Conservation (phyloP, 164 flowering plant species). For the Dillenia suffruticosa region DNA sequence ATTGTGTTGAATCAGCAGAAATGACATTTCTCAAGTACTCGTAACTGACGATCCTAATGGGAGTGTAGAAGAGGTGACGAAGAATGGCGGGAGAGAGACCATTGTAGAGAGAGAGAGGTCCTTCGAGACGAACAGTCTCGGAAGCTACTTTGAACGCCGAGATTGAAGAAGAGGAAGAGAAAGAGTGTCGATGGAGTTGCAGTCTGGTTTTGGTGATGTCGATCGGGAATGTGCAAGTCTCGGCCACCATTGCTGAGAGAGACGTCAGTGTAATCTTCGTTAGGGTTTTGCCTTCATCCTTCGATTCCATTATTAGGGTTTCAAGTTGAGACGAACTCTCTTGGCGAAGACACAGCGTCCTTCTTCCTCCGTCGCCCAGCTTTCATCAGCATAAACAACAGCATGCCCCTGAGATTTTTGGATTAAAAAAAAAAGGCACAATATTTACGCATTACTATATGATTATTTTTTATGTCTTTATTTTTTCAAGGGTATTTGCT, state of each 20-base stretch:
- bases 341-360: no score
- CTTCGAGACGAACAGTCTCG: slow-evolving; percentile 38
- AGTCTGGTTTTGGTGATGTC: slow-evolving; percentile 84
- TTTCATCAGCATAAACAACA: not conserved
- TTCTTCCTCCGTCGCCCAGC: not conserved
- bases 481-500: no score
- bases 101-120: slow-evolving; percentile 54
- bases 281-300: slow-evolving; percentile 6
- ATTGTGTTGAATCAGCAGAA: slow-evolving; percentile 4
- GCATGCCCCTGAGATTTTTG: no score
- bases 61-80: slow-evolving; percentile 84
- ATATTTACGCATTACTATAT: no score
- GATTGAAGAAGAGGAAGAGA: slow-evolving; percentile 14
- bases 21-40: slow-evolving; percentile 44
- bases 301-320: slow-evolving; percentile 15
- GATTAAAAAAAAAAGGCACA: no score
- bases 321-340: not conserved
- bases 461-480: no score
- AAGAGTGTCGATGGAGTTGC: slow-evolving; percentile 11
- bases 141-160: slow-evolving; percentile 47
- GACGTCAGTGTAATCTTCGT: slow-evolving; percentile 48
- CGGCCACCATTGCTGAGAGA: slow-evolving; percentile 74
- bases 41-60: slow-evolving; percentile 72
- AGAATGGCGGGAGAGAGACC: slow-evolving; percentile 78
- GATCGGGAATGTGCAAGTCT: slow-evolving; percentile 75